These are phyloP conservation scores for Lachnum nothofagi DNA, from an alignment of 2,329 filamentous ascomycete genomes.

Conservation along the genomic window DNA sequence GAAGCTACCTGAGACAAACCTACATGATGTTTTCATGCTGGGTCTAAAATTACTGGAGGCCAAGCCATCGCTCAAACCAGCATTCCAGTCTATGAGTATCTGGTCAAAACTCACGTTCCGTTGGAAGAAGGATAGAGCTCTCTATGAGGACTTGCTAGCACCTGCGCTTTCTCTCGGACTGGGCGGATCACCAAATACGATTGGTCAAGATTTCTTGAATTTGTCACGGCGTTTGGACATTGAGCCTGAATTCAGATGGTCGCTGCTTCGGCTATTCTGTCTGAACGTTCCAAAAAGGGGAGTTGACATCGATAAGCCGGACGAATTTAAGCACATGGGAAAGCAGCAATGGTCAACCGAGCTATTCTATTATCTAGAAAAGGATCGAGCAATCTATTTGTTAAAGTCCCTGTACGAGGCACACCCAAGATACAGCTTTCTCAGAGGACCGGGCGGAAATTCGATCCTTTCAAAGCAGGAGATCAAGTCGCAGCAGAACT, in stretches of 20 bases:
- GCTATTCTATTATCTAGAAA: constrained; percentile 10
- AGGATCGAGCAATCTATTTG: constrained; percentile 9
- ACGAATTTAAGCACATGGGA: constrained; percentile 9
- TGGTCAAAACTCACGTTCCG: constrained; percentile 8
- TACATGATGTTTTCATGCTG: constrained; percentile 9
- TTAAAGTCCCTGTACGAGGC: constrained; percentile 5
- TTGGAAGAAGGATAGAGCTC: constrained; percentile 8
- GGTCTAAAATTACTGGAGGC: constrained; percentile 10
- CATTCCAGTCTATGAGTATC: constrained; percentile 1
- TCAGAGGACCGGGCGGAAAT: background rate
- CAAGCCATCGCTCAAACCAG: constrained; percentile 4
- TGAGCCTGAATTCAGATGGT: constrained; percentile 10
- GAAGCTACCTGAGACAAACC: constrained; percentile 1
- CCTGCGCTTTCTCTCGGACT: constrained; percentile 10
- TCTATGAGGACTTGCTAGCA: constrained; percentile 8
- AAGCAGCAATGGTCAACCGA: constrained; percentile 11
- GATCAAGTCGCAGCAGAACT: constrained; percentile 3
- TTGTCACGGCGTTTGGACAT: background rate
- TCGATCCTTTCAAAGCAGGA: constrained; percentile 9
- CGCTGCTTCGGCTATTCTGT: constrained; percentile 14
- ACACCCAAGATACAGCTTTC: constrained; percentile 6
- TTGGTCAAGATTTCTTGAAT: constrained; percentile 6
- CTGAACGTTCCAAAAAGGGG: constrained; percentile 12
- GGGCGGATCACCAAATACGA: constrained; percentile 3
- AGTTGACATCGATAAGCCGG: constrained; percentile 11